Base-by-base conservation (phyloP, 2,329 filamentous ascomycete species). In the Rhynchosporium secalis region DNA sequence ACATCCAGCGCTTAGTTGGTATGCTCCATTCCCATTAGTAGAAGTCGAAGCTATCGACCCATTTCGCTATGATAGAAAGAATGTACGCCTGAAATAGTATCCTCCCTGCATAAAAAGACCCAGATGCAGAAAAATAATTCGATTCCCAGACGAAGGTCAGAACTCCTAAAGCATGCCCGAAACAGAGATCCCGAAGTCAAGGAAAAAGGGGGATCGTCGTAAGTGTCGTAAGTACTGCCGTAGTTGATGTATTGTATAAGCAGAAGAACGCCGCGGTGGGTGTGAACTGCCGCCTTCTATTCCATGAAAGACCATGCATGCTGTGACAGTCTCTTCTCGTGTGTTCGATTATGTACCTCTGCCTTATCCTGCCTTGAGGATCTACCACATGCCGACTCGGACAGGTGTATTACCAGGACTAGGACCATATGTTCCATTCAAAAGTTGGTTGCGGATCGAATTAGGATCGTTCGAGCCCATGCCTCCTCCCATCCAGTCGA, bases 401-500 rank as follows among this genome's bases (percentile, higher is more conserved):
- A 88, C 85, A 8, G 85, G 80, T 31, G 69, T 60, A 51, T 36
- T 65, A 57, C 65, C 54, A 41, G 62, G 12, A 59, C 68, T 71
- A 56, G 84, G 77, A 40, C 83, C 81, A 65, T 85, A 88, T 3
- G 81, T 80, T 49, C 84, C 84, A 63, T 81, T 84, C 69, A 88
- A 79, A 36, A 88, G 76, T 73, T 88, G 84, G 71, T 85, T 84
- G 36, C 86, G 77, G 51, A 88, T 86, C 10, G 85, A 88, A 68
- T 78, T 79, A 48, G 80, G 77, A 46, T 85, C 81, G 33, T 56
- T 62, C 12, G 69, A 65, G n/a, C 57, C 60, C 10, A 68, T 64
- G n/a, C 64, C 54, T 55, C 69, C 78, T 60, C 83, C 86, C 80
- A 92, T 90, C 91, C 92, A 96, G 47, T 89, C 90, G 33, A 96